Conservation (phyloP, 176 grass and related monocot species). For the Oryza rufipogon region DNA sequence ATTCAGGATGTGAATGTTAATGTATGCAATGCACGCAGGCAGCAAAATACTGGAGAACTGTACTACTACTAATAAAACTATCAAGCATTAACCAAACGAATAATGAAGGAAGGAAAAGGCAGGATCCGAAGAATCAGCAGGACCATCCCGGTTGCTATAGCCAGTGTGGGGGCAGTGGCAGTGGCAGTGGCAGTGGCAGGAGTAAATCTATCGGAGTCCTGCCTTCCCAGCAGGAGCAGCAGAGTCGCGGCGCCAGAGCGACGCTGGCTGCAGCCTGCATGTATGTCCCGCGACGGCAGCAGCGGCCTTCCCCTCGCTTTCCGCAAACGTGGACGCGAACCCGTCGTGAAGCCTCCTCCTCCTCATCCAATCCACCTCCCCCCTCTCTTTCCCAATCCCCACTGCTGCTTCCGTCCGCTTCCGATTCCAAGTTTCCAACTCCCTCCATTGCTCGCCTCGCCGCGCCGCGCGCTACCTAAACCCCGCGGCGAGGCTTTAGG, state of each 20-base stretch:
- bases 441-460: not conserved
- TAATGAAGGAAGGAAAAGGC: no score
- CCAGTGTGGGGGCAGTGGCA: no score
- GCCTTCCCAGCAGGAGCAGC: conserved; percentile 10
- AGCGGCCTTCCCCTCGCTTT: conserved; percentile 38
- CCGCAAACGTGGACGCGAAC: conserved; percentile 42
- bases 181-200: no score
- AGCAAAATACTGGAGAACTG: not conserved
- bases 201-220: not conserved
- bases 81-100: no score
- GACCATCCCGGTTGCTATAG: not conserved
- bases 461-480: not conserved
- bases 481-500: not conserved
- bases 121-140: not conserved
- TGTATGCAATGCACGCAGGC: not conserved
- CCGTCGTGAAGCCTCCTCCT: conserved; percentile 47
- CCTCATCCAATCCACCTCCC: not conserved
- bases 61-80: not conserved
- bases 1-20: not conserved
- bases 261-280: not conserved
- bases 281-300: conserved; percentile 36
- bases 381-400: not conserved
- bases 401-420: not conserved
- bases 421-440: not conserved
- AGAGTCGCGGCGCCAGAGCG: not conserved